These are phyloP conservation scores for Panicum virgatum DNA, from an alignment of 202 grass and related monocot species.

Conservation along the genomic window DNA sequence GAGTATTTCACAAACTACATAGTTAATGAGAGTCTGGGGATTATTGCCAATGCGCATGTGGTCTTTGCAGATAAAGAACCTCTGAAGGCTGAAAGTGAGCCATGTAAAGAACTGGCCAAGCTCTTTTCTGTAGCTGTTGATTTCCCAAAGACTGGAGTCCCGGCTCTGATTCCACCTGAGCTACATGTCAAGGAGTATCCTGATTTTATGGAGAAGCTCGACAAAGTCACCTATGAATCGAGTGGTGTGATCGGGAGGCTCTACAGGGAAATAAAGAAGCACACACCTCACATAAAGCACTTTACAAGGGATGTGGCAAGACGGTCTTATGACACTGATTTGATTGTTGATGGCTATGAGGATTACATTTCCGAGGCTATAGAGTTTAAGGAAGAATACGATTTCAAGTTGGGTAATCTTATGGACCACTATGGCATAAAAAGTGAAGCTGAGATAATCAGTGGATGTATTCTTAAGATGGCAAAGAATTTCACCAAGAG, in stretches of 20 bases:
- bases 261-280: constrained; percentile 74
- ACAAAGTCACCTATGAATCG: constrained; percentile 65
- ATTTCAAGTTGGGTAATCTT: constrained; percentile 86
- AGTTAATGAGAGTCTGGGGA: constrained; percentile 86
- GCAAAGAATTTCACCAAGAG: constrained; percentile 73
- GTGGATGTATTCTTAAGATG: constrained; percentile 83
- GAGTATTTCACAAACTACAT: constrained; percentile 89
- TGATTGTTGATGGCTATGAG: constrained; percentile 72
- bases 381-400: constrained; percentile 79
- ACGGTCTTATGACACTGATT: constrained; percentile 67
- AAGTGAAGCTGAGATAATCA: constrained; percentile 86
- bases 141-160: constrained; percentile 87
- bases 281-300: constrained; percentile 44
- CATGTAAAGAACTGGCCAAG: constrained; percentile 66
- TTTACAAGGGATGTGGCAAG: constrained; percentile 73
- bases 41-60: constrained; percentile 83
- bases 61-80: constrained; percentile 70
- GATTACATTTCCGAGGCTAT: constrained; percentile 59
- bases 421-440: constrained; percentile 93
- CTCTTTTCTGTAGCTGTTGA: constrained; percentile 94
- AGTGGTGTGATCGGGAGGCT: constrained; percentile 76
- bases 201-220: constrained; percentile 93
- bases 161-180: constrained; percentile 59
- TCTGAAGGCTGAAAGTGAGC: constrained; percentile 44
- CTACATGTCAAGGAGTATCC: constrained; percentile 80